phyloP scores from a whole-genome alignment of 306 rosid genomes.

The Mimosa pudica region DNA sequence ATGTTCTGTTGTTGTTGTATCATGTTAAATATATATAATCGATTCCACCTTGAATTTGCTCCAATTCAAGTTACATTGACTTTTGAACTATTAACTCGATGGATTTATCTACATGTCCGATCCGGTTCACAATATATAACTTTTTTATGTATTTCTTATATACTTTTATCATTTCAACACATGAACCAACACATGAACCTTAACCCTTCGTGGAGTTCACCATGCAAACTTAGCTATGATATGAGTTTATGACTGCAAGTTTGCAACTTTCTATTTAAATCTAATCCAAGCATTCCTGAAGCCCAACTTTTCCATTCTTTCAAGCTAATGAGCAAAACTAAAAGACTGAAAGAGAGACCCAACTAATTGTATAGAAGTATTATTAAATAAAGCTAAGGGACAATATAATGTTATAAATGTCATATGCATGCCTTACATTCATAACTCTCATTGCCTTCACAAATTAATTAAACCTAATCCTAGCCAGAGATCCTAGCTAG shows the following conservation, averaged over 20 bases:
- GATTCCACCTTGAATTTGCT: too few species aligned
- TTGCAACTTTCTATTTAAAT: slow-evolving; percentile 2
- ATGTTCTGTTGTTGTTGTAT: too few species aligned
- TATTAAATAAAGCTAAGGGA: background rate
- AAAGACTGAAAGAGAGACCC: background rate
- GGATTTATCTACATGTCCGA: too few species aligned
- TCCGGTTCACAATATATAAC: too few species aligned
- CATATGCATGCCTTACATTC: background rate
- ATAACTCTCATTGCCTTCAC: background rate
- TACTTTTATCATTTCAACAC: background rate
- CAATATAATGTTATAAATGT: background rate
- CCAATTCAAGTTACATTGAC: too few species aligned
- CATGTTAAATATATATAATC: too few species aligned
- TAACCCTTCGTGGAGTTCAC: background rate
- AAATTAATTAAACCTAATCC: background rate
- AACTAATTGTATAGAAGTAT: background rate
- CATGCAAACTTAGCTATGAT: background rate
- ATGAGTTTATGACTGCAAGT: background rate
- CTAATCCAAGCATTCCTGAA: background rate
- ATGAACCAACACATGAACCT: background rate
- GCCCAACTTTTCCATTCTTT: slow-evolving; percentile 3
- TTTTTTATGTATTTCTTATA: too few species aligned
- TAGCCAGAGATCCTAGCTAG: background rate
- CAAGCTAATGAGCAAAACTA: background rate
- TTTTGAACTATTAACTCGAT: too few species aligned